phyloP scores from a whole-genome alignment of 2,329 filamentous ascomycete species.

The Trichophyton equinum region DNA sequence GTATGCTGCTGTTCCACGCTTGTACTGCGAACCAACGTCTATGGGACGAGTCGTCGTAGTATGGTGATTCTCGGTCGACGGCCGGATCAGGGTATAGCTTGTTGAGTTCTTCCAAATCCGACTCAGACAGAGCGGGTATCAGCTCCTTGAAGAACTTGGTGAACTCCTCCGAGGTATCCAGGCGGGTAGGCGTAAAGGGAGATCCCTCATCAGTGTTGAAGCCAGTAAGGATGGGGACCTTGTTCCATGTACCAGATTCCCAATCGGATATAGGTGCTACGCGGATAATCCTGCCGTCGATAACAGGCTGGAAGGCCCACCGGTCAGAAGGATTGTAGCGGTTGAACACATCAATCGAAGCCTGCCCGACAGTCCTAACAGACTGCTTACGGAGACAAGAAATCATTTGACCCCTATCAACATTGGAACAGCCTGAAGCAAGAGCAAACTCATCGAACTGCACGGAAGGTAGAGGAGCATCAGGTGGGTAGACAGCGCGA shows the following conservation, averaged over 20 bases:
- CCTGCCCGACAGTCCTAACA: constrained; percentile 25
- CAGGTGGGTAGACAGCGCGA: constrained; percentile 34
- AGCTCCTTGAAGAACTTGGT: constrained; percentile 48
- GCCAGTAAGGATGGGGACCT: constrained; percentile 53
- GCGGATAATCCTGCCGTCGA: constrained; percentile 50
- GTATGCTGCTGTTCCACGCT: constrained; percentile 39
- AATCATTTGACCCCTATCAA: constrained; percentile 24
- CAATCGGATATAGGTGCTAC: constrained; percentile 49
- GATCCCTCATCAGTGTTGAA: constrained; percentile 61
- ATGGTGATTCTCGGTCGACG: constrained; percentile 29
- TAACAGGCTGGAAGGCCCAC: constrained; percentile 56
- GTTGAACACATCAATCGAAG: constrained; percentile 34
- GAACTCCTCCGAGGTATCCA: constrained; percentile 42
- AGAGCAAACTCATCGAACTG: constrained; percentile 35
- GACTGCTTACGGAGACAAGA: constrained; percentile 32
- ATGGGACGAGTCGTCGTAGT: constrained; percentile 22
- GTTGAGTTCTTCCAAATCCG: constrained; percentile 45
- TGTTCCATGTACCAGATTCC: constrained; percentile 41
- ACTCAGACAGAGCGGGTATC: constrained; percentile 43
- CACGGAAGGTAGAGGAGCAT: constrained; percentile 30
- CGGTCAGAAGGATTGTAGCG: constrained; percentile 36
- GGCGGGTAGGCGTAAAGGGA: constrained; percentile 45
- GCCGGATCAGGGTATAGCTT: constrained; percentile 50
- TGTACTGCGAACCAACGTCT: constrained; percentile 40
- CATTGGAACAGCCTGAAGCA: constrained; percentile 24